These are phyloP conservation scores for Fusarium papillatum DNA, from an alignment of 2,329 filamentous ascomycete genomes.

Conservation along the genomic window DNA sequence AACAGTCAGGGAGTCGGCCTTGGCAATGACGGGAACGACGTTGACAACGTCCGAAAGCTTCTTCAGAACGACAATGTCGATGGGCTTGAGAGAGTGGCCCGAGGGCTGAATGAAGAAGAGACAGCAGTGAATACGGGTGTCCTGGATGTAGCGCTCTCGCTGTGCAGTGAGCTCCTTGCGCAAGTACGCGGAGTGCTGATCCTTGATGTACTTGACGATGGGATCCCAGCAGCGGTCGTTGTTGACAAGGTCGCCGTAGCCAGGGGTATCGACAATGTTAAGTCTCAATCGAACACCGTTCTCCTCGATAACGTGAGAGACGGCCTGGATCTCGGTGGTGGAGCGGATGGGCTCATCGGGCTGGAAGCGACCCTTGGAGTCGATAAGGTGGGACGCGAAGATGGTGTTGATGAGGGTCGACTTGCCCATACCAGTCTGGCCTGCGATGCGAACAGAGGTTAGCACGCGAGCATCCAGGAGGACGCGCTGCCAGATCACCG, in stretches of 20 bases:
- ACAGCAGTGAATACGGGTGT: constrained; percentile 99
- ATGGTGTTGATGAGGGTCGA: constrained; percentile 99
- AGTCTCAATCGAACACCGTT: constrained; percentile 97
- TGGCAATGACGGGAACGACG: constrained; percentile 98
- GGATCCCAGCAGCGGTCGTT: constrained; percentile 99
- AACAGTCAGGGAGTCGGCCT: constrained; percentile 95
- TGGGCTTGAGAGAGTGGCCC: constrained; percentile 97
- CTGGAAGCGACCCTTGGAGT: constrained; percentile 95
- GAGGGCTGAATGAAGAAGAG: constrained; percentile 99
- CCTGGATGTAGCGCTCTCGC: constrained; percentile 98
- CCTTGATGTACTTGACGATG: constrained; percentile 99
- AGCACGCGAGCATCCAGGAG: constrained; percentile 24
- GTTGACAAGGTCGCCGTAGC: constrained; percentile 99
- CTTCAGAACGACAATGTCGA: constrained; percentile 99
- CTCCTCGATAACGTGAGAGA: constrained; percentile 99
- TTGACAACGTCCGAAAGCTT: constrained; percentile 99
- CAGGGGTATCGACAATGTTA: constrained; percentile 99
- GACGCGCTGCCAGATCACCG: constrained; percentile 8
- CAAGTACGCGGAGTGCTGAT: constrained; percentile 99
- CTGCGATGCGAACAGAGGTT: constrained; percentile 60
- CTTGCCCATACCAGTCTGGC: constrained; percentile 98
- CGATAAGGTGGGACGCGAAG: constrained; percentile 99
- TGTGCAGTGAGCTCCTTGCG: constrained; percentile 99
- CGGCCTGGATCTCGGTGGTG: constrained; percentile 98
- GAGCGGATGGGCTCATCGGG: constrained; percentile 94